Conservation (phyloP, 176 grass and related monocot genomes). For the Luzula sylvatica region DNA sequence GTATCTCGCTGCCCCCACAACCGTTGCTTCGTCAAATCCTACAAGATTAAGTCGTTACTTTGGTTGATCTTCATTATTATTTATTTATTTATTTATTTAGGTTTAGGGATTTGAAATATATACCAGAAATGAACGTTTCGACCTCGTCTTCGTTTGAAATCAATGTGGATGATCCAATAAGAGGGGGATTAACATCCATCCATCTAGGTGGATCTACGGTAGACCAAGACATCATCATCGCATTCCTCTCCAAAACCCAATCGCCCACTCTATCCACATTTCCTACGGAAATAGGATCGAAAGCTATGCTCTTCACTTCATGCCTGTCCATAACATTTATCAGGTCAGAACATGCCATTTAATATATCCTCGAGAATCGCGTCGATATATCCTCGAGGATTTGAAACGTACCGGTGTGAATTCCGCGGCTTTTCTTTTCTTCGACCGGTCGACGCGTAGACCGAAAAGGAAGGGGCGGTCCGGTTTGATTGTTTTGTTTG, state of each 20-base stretch:
- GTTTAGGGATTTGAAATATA: not conserved
- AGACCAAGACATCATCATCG: slow-evolving; percentile 21
- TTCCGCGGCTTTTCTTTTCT: slow-evolving; percentile 11
- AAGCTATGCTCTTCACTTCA: slow-evolving; percentile 37
- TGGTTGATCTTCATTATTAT: not conserved
- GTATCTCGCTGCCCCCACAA: slow-evolving; percentile 50
- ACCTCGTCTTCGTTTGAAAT: slow-evolving; percentile 50
- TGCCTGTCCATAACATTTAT: slow-evolving; percentile 33
- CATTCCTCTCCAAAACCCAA: slow-evolving; percentile 66
- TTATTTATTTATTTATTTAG: too few relatives aligned
- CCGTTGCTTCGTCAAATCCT: slow-evolving; percentile 74
- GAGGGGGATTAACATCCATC: slow-evolving; percentile 54
- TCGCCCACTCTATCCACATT: slow-evolving; percentile 68
- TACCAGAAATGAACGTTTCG: slow-evolving; percentile 74
- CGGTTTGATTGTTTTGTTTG: slow-evolving; percentile 29
- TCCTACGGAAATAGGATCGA: slow-evolving; percentile 68
- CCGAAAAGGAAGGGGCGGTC: slow-evolving; percentile 14
- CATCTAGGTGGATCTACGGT: slow-evolving; percentile 44
- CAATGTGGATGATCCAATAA: slow-evolving; percentile 13
- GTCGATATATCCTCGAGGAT: too few relatives aligned
- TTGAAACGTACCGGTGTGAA: not conserved
- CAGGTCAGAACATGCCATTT: not conserved
- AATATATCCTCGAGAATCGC: too few relatives aligned
- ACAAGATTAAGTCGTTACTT: slow-evolving; percentile 12
- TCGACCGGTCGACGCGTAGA: slow-evolving; percentile 6